A percentile compares a stretch with the other conserved stretches of the same genome.
Evolutionary conservation across 2,329 filamentous ascomycete genomes (phyloP).

Genomic region (Cytospora piceae): DNA sequence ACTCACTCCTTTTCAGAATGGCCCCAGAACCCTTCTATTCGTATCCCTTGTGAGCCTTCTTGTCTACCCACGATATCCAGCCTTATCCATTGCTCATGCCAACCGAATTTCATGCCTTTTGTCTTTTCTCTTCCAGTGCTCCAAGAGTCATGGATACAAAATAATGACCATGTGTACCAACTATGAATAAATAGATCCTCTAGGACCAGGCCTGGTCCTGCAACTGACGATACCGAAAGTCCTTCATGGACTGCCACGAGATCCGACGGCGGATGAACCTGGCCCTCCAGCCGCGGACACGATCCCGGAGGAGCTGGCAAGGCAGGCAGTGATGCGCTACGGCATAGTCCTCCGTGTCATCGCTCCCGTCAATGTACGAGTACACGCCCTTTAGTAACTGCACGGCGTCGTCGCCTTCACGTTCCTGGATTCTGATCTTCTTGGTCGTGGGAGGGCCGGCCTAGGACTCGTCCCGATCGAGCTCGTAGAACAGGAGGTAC

Average conservation of each 20-base stretch:
- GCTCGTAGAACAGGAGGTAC: conserved; percentile 94
- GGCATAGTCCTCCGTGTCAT: neutral
- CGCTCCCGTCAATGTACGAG: neutral
- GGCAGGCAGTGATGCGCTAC: neutral
- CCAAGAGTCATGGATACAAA: neutral
- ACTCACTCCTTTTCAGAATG: neutral
- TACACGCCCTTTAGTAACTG: conserved; percentile 1
- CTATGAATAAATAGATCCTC: neutral
- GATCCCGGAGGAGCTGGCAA: neutral
- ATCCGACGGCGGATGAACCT: conserved; percentile 7
- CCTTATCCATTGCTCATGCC: neutral
- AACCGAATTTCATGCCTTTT: neutral
- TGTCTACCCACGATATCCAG: neutral
- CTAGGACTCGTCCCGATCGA: conserved; percentile 57
- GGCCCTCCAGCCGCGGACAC: neutral
- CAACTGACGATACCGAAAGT: conserved; percentile 15
- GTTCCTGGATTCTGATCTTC: conserved; percentile 1
- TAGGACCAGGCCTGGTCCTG: conserved; percentile 12
- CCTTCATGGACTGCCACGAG: conserved; percentile 14
- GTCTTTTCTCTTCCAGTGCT: neutral
- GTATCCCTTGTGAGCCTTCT: neutral
- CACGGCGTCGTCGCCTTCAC: conserved; percentile 9
- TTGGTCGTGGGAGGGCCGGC: conserved; percentile 12
- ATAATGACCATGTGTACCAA: neutral
- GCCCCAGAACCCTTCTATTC: neutral